Percentiles rank a stretch among this genome's conserved stretches.
These are phyloP conservation scores for Plasmodium falciparum DNA, from an alignment of 169 alveolate genomes.

Conservation along the genomic window DNA sequence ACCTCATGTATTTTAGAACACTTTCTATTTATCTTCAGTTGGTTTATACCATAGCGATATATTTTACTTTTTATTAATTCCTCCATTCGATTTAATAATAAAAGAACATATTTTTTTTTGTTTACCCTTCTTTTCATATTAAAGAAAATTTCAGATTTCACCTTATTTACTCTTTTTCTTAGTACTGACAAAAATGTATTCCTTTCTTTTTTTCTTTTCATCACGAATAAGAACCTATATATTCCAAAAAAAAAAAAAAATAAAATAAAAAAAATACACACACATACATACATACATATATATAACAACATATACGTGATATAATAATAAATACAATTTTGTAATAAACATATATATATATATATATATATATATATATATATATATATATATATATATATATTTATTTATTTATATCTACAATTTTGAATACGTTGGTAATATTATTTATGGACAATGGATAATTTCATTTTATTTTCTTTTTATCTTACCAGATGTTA, in stretches of 20 bases:
- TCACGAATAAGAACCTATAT: constrained; percentile 5
- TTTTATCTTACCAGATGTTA: constrained; percentile 9
- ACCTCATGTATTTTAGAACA: constrained; percentile 30
- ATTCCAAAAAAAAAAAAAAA: not conserved
- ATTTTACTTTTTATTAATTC: constrained; percentile 15
- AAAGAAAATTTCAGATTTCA: constrained; percentile 24
- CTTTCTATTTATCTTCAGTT: constrained; percentile 10
- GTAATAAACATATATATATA: no score
- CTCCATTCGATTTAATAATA: constrained; percentile 15
- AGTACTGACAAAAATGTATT: not conserved
- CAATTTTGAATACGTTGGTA: no score
- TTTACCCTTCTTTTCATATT: constrained; percentile 26
- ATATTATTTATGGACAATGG: not conserved
- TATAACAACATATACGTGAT: no score
- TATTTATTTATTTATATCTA: no score
- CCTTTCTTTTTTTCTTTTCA: constrained; percentile 17
- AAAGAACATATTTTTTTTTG: constrained; percentile 8
- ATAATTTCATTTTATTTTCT: not conserved
- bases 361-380: no score
- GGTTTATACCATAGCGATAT: constrained; percentile 8
- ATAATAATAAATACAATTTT: not conserved
- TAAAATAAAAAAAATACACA: not conserved
- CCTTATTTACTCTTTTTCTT: constrained; percentile 27
- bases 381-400: no score
- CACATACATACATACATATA: no score